Percentiles rank a stretch among this genome's conserved stretches.
These are phyloP conservation scores for Pulveroboletus sp. DNA, from an alignment of 768 basidiomycete genomes.

Conservation along the genomic window DNA sequence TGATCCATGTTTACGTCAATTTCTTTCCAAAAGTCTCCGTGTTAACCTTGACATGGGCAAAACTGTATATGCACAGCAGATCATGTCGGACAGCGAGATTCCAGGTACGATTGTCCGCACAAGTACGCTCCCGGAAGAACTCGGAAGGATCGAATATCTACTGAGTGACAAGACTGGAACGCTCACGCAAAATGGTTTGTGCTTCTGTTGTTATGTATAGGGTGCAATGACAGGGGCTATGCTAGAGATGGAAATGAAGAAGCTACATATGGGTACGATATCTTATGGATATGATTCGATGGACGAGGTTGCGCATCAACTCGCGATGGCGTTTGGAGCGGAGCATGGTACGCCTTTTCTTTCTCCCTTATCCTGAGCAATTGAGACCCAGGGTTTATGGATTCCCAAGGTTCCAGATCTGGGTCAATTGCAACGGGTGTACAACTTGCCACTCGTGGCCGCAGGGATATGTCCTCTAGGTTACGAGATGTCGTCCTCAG, in stretches of 20 bases:
- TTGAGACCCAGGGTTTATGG: neutral
- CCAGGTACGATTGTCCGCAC: constrained; percentile 95
- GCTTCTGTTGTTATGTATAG: neutral
- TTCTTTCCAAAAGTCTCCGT: constrained; percentile 58
- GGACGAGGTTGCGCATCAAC: constrained; percentile 94
- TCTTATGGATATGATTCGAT: constrained; percentile 97
- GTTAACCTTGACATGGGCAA: constrained; percentile 99
- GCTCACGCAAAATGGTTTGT: constrained; percentile 89
- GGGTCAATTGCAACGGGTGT: constrained; percentile 68
- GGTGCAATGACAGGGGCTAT: neutral
- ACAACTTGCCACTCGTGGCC: constrained; percentile 79
- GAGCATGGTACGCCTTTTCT: constrained; percentile 42
- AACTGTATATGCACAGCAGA: constrained; percentile 93
- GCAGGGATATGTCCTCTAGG: constrained; percentile 91
- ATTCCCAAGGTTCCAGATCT: constrained; percentile 41
- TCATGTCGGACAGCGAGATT: constrained; percentile 90
- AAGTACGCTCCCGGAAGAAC: constrained; percentile 94
- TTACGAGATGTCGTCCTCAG: constrained; percentile 90
- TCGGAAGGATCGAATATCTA: constrained; percentile 92
- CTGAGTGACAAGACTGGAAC: constrained; percentile 98
- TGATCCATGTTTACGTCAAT: neutral
- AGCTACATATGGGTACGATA: constrained; percentile 97
- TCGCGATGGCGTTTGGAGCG: constrained; percentile 77
- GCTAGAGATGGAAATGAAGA: constrained; percentile 99
- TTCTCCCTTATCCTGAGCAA: neutral